Percentiles rank a stretch among this genome's conserved stretches.
Conservation (phyloP, 2,329 filamentous ascomycete genomes). For the Fusarium compactum region DNA sequence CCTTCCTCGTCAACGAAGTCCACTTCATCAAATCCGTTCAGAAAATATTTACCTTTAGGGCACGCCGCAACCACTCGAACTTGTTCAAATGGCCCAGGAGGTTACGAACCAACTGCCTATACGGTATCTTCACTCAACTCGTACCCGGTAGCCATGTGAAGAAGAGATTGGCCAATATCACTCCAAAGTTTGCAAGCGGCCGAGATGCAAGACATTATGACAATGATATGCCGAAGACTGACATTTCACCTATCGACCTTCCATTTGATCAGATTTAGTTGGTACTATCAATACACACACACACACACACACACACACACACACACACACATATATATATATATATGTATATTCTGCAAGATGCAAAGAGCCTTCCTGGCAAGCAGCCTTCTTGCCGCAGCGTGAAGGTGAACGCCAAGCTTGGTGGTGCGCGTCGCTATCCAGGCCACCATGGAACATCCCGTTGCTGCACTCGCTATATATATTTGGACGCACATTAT, state of each 20-base stretch:
- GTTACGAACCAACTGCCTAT: constrained; percentile 71
- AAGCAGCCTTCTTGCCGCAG: too few relatives aligned
- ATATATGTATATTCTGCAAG: neutral
- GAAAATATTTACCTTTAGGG: too few relatives aligned
- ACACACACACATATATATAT: neutral
- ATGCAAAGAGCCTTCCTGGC: too few relatives aligned
- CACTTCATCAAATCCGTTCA: too few relatives aligned
- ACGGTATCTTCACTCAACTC: constrained; percentile 85
- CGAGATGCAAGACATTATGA: neutral
- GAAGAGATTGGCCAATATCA: constrained; percentile 84
- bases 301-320: too few relatives aligned
- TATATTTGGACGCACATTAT: too few relatives aligned
- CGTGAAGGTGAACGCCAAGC: constrained; percentile 96
- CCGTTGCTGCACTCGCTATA: too few relatives aligned
- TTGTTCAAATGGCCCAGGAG: too few relatives aligned
- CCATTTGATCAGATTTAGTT: neutral
- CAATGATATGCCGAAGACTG: neutral
- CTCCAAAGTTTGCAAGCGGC: constrained; percentile 77
- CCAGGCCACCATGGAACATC: too few relatives aligned
- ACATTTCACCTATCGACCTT: neutral
- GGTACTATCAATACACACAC: neutral
- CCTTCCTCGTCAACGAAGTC: too few relatives aligned
- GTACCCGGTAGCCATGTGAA: constrained; percentile 76
- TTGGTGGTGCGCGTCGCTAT: too few relatives aligned
- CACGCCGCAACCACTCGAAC: too few relatives aligned